A percentile compares a stretch with the other conserved stretches of the same genome.
phyloP scores from a whole-genome alignment of 352 stramenopile genomes.

The Globisporangium carolinianum region DNA sequence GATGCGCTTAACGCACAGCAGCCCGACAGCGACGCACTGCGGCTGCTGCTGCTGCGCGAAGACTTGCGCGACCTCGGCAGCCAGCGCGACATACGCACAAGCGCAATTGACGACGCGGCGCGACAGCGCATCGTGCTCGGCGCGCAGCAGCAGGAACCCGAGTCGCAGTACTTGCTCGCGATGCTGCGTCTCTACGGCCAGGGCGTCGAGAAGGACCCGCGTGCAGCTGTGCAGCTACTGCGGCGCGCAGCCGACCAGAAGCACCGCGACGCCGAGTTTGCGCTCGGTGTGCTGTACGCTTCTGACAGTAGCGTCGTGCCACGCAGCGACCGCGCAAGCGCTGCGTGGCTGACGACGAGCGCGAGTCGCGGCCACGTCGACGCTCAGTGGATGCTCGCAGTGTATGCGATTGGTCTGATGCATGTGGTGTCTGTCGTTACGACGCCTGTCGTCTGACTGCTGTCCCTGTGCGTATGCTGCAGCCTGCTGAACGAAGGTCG shows the following conservation, averaged over 20 bases:
- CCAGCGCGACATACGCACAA: neutral
- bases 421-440: neutral
- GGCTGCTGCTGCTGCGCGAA: slow-evolving; percentile 9
- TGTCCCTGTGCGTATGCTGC: neutral
- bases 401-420: slow-evolving; percentile 15
- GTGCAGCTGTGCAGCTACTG: slow-evolving; percentile 24
- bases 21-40: neutral
- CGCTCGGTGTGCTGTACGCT: slow-evolving; percentile 33
- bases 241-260: slow-evolving; percentile 15
- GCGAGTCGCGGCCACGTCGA: slow-evolving; percentile 28
- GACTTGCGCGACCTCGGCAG: slow-evolving; percentile 10
- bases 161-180: slow-evolving; percentile 42
- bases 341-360: slow-evolving; percentile 31
- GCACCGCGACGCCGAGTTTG: slow-evolving; percentile 41
- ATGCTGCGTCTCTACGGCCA: slow-evolving; percentile 51
- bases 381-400: slow-evolving; percentile 47
- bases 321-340: slow-evolving; percentile 26
- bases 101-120: slow-evolving; percentile 17
- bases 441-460: neutral
- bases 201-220: slow-evolving; percentile 23
- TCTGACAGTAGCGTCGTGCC: slow-evolving; percentile 10
- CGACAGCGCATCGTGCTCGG: slow-evolving; percentile 29
- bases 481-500: slow-evolving; percentile 40
- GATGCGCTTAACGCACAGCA: neutral
- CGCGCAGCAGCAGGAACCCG: slow-evolving; percentile 25